A percentile compares a stretch with the other conserved stretches of the same genome.
Evolutionary conservation across 192 early-diverging fungal genomes (phyloP).

Genomic region (Coemansia sp.): DNA sequence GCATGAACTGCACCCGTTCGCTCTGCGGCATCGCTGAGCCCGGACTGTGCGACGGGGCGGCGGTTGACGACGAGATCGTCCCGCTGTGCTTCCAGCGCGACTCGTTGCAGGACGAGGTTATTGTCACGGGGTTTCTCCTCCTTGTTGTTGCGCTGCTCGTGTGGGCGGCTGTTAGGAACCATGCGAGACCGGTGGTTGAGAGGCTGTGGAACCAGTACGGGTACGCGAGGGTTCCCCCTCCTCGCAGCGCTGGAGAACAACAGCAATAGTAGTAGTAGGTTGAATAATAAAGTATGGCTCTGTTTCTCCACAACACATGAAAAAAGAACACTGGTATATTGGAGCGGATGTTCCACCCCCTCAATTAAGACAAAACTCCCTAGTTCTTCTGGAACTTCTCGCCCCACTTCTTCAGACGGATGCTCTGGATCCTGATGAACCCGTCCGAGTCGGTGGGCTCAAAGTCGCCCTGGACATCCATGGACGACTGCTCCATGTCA

Average conservation of each 20-base stretch:
- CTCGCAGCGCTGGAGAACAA: no score
- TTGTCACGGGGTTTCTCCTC: slow-evolving; percentile 44
- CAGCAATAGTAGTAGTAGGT: no score
- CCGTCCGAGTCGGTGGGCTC: slow-evolving; percentile 91
- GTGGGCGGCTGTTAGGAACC: slow-evolving; percentile 40
- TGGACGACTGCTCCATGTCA: slow-evolving; percentile 92
- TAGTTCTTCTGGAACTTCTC: slow-evolving; percentile 48
- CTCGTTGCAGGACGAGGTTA: slow-evolving; percentile 53
- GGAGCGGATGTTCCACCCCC: no score
- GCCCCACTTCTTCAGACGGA: slow-evolving; percentile 89
- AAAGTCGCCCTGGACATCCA: slow-evolving; percentile 93
- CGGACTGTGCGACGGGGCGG: slow-evolving; percentile 52
- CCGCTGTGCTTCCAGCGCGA: slow-evolving; percentile 56
- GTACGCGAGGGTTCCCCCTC: slow-evolving; percentile 1
- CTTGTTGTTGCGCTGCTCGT: slow-evolving; percentile 44
- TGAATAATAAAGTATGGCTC: neutral
- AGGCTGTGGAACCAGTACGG: slow-evolving; percentile 43
- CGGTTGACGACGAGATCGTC: slow-evolving; percentile 50
- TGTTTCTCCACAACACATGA: neutral
- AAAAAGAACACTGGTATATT: neutral
- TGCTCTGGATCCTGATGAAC: slow-evolving; percentile 97
- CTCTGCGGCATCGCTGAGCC: slow-evolving; percentile 50
- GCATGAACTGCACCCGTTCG: slow-evolving; percentile 55
- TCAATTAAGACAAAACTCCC: no score
- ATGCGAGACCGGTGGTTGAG: slow-evolving; percentile 29